Evolutionary conservation across 1,284 basidiomycete genomes (phyloP).

Genomic region (Fomes fomentarius): DNA sequence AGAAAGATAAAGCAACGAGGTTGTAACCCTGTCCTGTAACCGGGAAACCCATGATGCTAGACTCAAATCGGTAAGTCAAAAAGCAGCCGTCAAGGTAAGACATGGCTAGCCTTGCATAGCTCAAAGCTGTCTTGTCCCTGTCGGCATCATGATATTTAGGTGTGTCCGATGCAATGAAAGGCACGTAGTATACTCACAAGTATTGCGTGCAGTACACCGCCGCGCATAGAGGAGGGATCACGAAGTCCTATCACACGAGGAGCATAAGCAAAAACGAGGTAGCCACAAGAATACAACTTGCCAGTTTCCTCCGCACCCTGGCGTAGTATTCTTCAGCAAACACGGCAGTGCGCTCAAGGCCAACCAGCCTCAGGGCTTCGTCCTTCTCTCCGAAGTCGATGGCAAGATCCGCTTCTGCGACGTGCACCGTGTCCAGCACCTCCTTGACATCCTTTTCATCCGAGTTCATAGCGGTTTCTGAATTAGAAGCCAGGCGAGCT

Average conservation of each 20-base stretch:
- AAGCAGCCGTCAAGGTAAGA: too few relatives aligned
- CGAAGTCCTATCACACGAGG: conserved; percentile 44
- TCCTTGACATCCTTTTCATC: not conserved
- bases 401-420: conserved; percentile 20
- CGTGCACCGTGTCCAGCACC: conserved; percentile 6
- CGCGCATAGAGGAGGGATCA: conserved; percentile 64
- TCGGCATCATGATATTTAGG: not conserved
- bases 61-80: too few relatives aligned
- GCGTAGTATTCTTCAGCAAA: conserved; percentile 65
- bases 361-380: conserved; percentile 62
- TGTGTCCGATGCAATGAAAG: not conserved
- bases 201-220: conserved; percentile 71
- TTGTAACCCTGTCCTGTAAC: conserved; percentile 70
- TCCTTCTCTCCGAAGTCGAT: conserved; percentile 50
- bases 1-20: conserved; percentile 67
- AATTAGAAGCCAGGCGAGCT: too few relatives aligned
- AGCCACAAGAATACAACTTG: conserved; percentile 26
- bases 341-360: conserved; percentile 48
- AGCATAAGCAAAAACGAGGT: not conserved
- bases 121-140: conserved; percentile 69
- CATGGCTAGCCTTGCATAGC: conserved; percentile 58
- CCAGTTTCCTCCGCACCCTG: conserved; percentile 59
- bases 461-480: too few relatives aligned
- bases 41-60: conserved; percentile 67
- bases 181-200: conserved; percentile 41